Base-by-base conservation (phyloP, 2,329 filamentous ascomycete species). In the Claviceps pazoutovae region DNA sequence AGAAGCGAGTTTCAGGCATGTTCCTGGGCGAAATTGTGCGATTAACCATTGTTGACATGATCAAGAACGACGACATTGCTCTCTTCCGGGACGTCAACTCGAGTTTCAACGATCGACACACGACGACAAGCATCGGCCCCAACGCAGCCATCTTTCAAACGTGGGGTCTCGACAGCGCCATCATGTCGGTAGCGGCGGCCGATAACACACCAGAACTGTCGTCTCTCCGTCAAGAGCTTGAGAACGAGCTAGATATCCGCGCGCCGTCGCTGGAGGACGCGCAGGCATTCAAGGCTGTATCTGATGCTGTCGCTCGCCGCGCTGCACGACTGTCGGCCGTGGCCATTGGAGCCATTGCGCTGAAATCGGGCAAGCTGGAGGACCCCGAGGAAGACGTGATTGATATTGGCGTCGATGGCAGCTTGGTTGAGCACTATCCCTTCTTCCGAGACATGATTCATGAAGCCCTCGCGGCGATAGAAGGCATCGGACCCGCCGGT, bases 1-100 rank as follows among this genome's bases (percentile, higher is more conserved):
- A 98, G 73, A 98, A 98, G 77, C 86, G 91, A 47, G 85, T 98
- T 16, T 95, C 89, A 0, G 93, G 93, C 66, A 97, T 98, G 91
- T 98, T 97, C 72, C 70, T 98, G 48, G 93, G 93, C 51, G 93
- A 98, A 68, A 90, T 97, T 56, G 76, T 96, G 51, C 85, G 93
- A 51, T 76, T 88, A 45, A 82, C 83, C 16, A 71, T 96, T 21
- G 66, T 93, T 49, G 75, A 81, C 53, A 77, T 96, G 65, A 72
- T 90, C 61, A 77, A 84, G 59, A 77, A 87, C 58, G 74, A 82
- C 30, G 66, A 75, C 1, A 70, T 84, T 6, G 74, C 82, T 2
- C 76, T 96, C 38, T 94, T 96, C 77, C 79, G 76, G 59, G 86
- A 90, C 60, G 76, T 79, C 52, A 82, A 86, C 68, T 84, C 85